Base-by-base conservation (phyloP, 148 eudicot genomes). In the Amaranthus hypochondriacus region DNA sequence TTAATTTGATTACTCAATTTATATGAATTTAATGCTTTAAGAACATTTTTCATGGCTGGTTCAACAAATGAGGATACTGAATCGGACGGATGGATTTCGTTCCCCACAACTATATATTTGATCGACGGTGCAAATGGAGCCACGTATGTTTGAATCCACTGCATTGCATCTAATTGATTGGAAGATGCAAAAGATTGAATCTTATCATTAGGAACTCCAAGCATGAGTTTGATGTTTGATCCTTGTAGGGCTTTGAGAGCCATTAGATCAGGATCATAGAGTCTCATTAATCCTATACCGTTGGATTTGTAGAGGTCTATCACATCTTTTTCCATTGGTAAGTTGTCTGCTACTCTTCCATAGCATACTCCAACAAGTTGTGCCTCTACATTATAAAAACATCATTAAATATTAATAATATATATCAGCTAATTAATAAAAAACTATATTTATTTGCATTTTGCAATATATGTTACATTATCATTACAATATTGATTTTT, bases 31-130 rank as follows among this genome's bases (percentile, higher is more conserved):
- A 89, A n/a, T 0, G 90, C 87, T 4, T 58, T 64, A 5, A 76
- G 64, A 4, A 89, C 15, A 66, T 81, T 87, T 39, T 70, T 57
- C 75, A 87, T 73, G 48, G 90, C 91, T 0, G 86, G 87, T 13
- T 76, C 76, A 39, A 89, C 82, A 3, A 54, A 83, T 2, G 62
- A 46, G 11, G 80, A 79, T 51, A n/a, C 69, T 4, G 15, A 64
- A 7, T 77, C 13, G 2, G 68, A 48, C 2, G 89, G 92, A 50
- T 75, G 65, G 5, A 86, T 72, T 66, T 88, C 89, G 28, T 88
- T 86, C 3, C 92, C 89, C 0, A 88, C 92, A 2, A 78, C 82
- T 1, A 88, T 77, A 72, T 84, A 84, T 5, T 72, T 79, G 44
- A 82, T 77, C 13, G 56, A 80, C 8, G 84, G 73, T 6, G 66